Evolutionary conservation across 768 basidiomycete species (phyloP).

Genomic region (Leccinum disarticulatum): DNA sequence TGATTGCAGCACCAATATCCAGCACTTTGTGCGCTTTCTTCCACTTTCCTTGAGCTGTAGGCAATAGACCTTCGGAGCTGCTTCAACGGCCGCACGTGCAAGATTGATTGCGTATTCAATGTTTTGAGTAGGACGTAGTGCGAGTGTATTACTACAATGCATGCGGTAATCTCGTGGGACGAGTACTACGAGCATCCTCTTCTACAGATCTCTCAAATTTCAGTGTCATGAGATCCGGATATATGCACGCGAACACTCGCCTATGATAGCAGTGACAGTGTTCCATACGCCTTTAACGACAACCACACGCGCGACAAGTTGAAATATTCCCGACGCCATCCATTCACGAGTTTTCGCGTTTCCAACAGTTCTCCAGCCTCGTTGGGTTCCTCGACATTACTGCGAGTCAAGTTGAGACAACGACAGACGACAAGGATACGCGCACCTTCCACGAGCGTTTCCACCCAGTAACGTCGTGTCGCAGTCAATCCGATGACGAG

Average conservation of each 20-base stretch:
- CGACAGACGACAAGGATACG: slow-evolving; percentile 66
- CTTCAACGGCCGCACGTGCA: slow-evolving; percentile 73
- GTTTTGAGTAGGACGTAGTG: slow-evolving; percentile 61
- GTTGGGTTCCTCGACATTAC: slow-evolving; percentile 55
- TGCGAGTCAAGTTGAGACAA: slow-evolving; percentile 32
- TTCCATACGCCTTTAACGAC: slow-evolving; percentile 76
- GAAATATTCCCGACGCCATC: slow-evolving; percentile 41
- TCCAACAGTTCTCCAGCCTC: slow-evolving; percentile 63
- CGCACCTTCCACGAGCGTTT: slow-evolving; percentile 73
- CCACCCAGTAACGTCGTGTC: slow-evolving; percentile 73
- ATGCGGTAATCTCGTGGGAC: slow-evolving; percentile 56
- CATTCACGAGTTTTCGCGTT: slow-evolving; percentile 52
- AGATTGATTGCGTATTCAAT: slow-evolving; percentile 64
- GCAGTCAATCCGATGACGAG: slow-evolving; percentile 55
- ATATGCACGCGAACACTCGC: slow-evolving; percentile 36
- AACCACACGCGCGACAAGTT: slow-evolving; percentile 57
- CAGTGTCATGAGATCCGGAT: neutral
- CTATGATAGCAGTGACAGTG: slow-evolving; percentile 65
- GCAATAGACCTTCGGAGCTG: slow-evolving; percentile 66
- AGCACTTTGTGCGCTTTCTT: neutral
- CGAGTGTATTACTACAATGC: slow-evolving; percentile 55
- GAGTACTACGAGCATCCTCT: slow-evolving; percentile 54
- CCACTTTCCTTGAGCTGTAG: slow-evolving; percentile 82
- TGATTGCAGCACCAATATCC: too few relatives aligned
- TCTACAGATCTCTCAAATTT: slow-evolving; percentile 42